These are phyloP conservation scores for Otatea glauca DNA, from an alignment of 176 grass and related monocot species.

Conservation along the genomic window DNA sequence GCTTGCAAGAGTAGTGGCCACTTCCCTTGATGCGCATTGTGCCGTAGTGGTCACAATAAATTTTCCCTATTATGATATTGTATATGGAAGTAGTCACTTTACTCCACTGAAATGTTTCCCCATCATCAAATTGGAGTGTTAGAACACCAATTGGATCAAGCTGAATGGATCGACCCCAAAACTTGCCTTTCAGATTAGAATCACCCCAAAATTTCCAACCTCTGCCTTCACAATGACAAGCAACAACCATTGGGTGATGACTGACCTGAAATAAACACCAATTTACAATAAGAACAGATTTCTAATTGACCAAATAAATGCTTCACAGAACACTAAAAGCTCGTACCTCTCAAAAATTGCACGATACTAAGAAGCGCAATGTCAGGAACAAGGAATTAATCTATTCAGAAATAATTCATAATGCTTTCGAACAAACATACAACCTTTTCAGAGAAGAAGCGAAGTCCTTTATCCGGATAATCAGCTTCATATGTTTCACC, in stretches of 20 bases:
- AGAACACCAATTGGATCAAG: constrained; percentile 94
- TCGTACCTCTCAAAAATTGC: background rate
- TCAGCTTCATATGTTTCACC: constrained; percentile 99
- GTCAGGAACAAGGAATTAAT: constrained; percentile 29
- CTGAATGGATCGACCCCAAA: constrained; percentile 97
- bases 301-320: background rate
- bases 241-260: constrained; percentile 94
- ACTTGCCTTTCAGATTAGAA: constrained; percentile 96
- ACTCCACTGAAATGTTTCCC: constrained; percentile 92
- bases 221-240: constrained; percentile 89
- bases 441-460: constrained; percentile 98
- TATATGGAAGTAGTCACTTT: constrained; percentile 99
- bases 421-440: constrained; percentile 12
- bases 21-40: constrained; percentile 93
- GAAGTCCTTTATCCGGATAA: constrained; percentile 94
- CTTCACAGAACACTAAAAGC: background rate
- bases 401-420: background rate
- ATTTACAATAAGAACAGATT: constrained; percentile 35
- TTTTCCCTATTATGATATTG: constrained; percentile 99
- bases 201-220: constrained; percentile 97
- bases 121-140: constrained; percentile 94
- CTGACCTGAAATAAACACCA: constrained; percentile 66
- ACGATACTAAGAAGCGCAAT: constrained; percentile 14
- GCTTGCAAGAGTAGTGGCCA: constrained; percentile 86
- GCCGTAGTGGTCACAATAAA: constrained; percentile 98